Percentiles rank a stretch among this genome's conserved stretches.
phyloP scores from a whole-genome alignment of 768 basidiomycete species.

The Boletales sp. region DNA sequence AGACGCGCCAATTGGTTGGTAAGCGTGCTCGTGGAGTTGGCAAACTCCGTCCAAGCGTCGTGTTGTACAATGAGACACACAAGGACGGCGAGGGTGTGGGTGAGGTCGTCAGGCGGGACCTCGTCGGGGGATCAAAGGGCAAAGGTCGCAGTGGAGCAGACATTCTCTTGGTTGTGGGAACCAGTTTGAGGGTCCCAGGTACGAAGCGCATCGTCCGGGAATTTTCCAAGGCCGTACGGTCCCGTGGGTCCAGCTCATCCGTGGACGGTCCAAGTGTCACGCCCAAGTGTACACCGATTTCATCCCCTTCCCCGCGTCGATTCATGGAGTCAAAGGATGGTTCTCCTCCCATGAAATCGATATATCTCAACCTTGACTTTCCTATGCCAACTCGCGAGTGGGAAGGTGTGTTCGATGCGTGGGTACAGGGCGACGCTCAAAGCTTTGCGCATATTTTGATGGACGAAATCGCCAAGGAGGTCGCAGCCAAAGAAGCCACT shows the following conservation, averaged over 20 bases:
- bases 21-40: constrained; percentile 82
- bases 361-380: constrained; percentile 87
- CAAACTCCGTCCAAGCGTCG: constrained; percentile 78
- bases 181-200: constrained; percentile 84
- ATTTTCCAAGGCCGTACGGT: constrained; percentile 73
- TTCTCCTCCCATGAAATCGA: constrained; percentile 54
- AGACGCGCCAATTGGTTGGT: constrained; percentile 66
- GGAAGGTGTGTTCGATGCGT: constrained; percentile 88
- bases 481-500: constrained; percentile 49
- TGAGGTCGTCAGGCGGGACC: constrained; percentile 74
- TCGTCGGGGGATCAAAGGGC: constrained; percentile 65
- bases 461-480: constrained; percentile 55
- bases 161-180: constrained; percentile 84
- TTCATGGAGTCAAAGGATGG: constrained; percentile 38
- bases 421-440: constrained; percentile 88
- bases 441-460: constrained; percentile 61
- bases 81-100: constrained; percentile 86
- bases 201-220: constrained; percentile 90
- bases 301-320: constrained; percentile 48
- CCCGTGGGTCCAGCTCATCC: constrained; percentile 39
- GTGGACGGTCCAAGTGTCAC: constrained; percentile 27
- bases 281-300: constrained; percentile 35
- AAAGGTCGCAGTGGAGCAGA: constrained; percentile 76
- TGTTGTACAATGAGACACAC: constrained; percentile 88
- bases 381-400: constrained; percentile 82